Conservation (phyloP, 305 asterid species). For the Fraxinus baroniana region DNA sequence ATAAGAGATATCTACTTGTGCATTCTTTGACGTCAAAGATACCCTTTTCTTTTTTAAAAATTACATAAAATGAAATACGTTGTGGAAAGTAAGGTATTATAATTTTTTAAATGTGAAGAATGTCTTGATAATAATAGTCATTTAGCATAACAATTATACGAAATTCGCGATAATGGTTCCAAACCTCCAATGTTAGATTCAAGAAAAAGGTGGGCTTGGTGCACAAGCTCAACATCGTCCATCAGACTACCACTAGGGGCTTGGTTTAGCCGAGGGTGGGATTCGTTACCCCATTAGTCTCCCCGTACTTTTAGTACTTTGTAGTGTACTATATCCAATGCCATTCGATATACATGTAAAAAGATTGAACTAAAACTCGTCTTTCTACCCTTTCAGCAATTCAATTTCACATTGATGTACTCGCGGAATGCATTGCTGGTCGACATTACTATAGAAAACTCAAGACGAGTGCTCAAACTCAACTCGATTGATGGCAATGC, state of each 20-base stretch:
- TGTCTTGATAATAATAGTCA: not conserved
- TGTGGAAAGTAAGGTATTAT: not conserved
- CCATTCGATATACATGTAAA: too few relatives aligned
- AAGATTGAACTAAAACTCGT: not conserved
- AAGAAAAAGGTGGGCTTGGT: not conserved
- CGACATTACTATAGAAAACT: slow-evolving; percentile 24
- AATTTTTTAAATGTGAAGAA: too few relatives aligned
- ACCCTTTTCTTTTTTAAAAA: too few relatives aligned
- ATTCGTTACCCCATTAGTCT: too few relatives aligned
- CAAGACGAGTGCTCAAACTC: slow-evolving; percentile 31
- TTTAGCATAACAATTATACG: not conserved
- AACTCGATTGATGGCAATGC: slow-evolving; percentile 30
- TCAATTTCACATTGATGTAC: slow-evolving; percentile 29
- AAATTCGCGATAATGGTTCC: not conserved
- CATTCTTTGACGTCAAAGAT: not conserved
- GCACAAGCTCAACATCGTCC: not conserved
- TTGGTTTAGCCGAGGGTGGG: too few relatives aligned
- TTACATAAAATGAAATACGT: too few relatives aligned
- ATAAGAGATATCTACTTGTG: not conserved
- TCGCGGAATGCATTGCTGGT: slow-evolving; percentile 37
- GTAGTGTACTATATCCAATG: too few relatives aligned
- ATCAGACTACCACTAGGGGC: not conserved
- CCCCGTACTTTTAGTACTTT: too few relatives aligned
- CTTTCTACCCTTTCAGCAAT: slow-evolving; percentile 4
- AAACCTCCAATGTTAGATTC: not conserved